Percentiles rank a stretch among this genome's conserved stretches.
These are phyloP conservation scores for Flaveria sonorensis DNA, from an alignment of 129 eudicot genomes.

Conservation along the genomic window DNA sequence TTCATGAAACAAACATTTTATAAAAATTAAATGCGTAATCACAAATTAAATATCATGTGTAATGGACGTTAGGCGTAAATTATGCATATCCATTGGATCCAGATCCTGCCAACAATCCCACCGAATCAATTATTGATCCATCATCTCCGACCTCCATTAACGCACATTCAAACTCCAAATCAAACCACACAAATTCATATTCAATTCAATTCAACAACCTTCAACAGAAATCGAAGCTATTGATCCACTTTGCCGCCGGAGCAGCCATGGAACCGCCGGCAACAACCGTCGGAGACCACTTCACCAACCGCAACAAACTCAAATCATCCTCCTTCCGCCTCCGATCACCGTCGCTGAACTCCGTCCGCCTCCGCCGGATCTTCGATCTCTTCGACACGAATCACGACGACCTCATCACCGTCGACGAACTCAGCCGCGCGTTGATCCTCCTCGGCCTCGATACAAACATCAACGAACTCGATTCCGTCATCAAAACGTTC, in stretches of 20 bases:
- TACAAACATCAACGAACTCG: constrained; percentile 49
- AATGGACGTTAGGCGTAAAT: constrained; percentile 19
- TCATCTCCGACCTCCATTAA: constrained; percentile 3
- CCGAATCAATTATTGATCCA: constrained; percentile 29
- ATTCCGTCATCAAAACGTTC: constrained; percentile 48
- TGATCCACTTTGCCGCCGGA: not conserved
- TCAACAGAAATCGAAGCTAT: constrained; percentile 17
- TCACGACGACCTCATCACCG: constrained; percentile 57
- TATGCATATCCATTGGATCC: constrained; percentile 17
- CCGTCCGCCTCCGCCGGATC: constrained; percentile 77
- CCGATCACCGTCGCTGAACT: constrained; percentile 72
- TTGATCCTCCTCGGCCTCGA: constrained; percentile 68
- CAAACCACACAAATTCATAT: not conserved
- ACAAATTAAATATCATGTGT: not conserved
- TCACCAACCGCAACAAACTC: not conserved
- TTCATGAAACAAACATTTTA: no score
- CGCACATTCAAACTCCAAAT: not conserved
- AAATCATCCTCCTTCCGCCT: constrained; percentile 51
- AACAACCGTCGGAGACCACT: not conserved
- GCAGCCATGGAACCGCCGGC: constrained; percentile 30
- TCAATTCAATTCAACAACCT: constrained; percentile 4
- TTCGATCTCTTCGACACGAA: constrained; percentile 81
- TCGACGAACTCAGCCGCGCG: constrained; percentile 73
- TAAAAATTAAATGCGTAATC: not conserved
- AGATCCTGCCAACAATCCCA: constrained; percentile 32